Evolutionary conservation across 805 yeast genomes (phyloP).

Genomic region (Zygotorulaspora florentina): DNA sequence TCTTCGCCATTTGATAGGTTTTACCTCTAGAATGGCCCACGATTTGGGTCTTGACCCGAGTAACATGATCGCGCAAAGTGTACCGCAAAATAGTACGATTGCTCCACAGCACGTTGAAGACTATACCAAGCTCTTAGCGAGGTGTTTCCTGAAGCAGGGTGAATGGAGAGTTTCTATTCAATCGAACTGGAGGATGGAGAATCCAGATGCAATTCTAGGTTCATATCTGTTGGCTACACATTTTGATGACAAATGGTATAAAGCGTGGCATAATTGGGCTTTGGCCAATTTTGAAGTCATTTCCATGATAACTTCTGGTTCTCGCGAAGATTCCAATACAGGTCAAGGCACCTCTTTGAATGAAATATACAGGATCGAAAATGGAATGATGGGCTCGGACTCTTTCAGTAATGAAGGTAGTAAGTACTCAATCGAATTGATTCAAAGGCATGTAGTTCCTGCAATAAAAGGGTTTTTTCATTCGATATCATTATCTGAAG

Average conservation of each 20-base stretch:
- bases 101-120: slow-evolving; percentile 67
- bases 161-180: slow-evolving; percentile 93
- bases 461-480: slow-evolving; percentile 95
- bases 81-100: slow-evolving; percentile 53
- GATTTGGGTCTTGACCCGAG: slow-evolving; percentile 84
- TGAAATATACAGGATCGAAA: slow-evolving; percentile 16
- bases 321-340: slow-evolving; percentile 20
- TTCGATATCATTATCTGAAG: slow-evolving; percentile 80
- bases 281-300: slow-evolving; percentile 95
- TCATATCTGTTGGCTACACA: slow-evolving; percentile 92
- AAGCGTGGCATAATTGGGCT: slow-evolving; percentile 99
- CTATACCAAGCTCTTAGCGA: slow-evolving; percentile 78
- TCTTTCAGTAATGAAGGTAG: slow-evolving; percentile 29
- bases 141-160: slow-evolving; percentile 96
- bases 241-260: slow-evolving; percentile 89
- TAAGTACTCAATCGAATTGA: slow-evolving; percentile 47
- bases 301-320: slow-evolving; percentile 46
- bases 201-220: slow-evolving; percentile 80
- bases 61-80: slow-evolving; percentile 80
- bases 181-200: slow-evolving; percentile 72
- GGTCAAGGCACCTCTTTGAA: slow-evolving; percentile 11
- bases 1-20: slow-evolving; percentile 75
- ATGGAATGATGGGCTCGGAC: slow-evolving; percentile 31
- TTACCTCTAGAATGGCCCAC: slow-evolving; percentile 84
- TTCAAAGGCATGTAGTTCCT: slow-evolving; percentile 87